These are phyloP conservation scores for Podospora pseudopauciseta DNA, from an alignment of 495 filamentous ascomycete genomes.

Conservation along the genomic window DNA sequence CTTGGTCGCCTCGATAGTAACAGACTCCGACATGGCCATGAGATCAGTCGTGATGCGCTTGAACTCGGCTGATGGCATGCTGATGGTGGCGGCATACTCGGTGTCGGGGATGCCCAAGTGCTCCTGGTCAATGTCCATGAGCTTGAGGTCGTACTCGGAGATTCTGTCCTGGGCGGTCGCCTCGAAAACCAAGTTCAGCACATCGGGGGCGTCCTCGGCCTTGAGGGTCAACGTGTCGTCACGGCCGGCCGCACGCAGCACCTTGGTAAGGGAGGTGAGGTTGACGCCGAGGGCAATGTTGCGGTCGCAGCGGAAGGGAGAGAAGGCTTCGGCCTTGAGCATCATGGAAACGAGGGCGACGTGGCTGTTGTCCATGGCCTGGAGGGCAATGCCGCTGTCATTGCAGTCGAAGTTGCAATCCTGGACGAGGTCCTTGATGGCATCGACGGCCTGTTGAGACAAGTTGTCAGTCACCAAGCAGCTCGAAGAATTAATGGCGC, in stretches of 20 bases:
- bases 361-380: slow-evolving; percentile 99
- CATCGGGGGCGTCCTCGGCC: slow-evolving; percentile 94
- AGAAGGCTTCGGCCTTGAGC: slow-evolving; percentile 92
- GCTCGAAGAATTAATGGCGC: no score
- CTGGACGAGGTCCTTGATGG: slow-evolving; percentile 98
- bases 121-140: slow-evolving; percentile 99
- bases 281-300: slow-evolving; percentile 99
- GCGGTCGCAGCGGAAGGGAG: slow-evolving; percentile 96
- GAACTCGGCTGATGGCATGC: slow-evolving; percentile 88
- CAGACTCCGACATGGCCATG: slow-evolving; percentile 87
- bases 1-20: slow-evolving; percentile 93
- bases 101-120: slow-evolving; percentile 98
- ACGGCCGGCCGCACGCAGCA: slow-evolving; percentile 88
- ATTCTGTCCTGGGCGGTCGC: slow-evolving; percentile 80
- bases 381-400: slow-evolving; percentile 95
- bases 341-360: slow-evolving; percentile 98
- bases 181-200: slow-evolving; percentile 94
- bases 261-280: slow-evolving; percentile 92
- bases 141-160: slow-evolving; percentile 98
- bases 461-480: neutral
- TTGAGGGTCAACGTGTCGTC: slow-evolving; percentile 95
- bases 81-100: slow-evolving; percentile 88
- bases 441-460: slow-evolving; percentile 77
- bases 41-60: slow-evolving; percentile 91
- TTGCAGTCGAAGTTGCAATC: slow-evolving; percentile 99